These are phyloP conservation scores for Epichloe aotearoae DNA, from an alignment of 2,329 filamentous ascomycete species.

Conservation along the genomic window DNA sequence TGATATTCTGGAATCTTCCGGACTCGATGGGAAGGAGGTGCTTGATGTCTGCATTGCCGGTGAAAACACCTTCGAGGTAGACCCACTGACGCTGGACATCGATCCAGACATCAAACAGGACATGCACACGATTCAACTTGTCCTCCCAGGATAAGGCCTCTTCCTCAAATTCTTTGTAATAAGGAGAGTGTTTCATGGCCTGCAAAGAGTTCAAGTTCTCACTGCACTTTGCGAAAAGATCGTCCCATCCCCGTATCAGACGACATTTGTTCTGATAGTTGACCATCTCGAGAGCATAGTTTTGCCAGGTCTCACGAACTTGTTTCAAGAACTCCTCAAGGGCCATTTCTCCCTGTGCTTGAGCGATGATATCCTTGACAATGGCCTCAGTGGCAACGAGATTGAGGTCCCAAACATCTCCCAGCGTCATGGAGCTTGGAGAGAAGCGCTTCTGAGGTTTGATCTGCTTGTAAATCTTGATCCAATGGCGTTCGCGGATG, in stretches of 20 bases:
- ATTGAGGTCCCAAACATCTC: constrained; percentile 96
- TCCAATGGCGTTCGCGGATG: constrained; percentile 92
- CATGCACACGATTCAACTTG: constrained; percentile 91
- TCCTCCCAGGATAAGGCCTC: constrained; percentile 96
- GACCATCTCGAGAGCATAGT: constrained; percentile 85
- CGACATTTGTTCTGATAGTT: constrained; percentile 97
- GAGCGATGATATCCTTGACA: constrained; percentile 84
- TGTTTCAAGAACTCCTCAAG: constrained; percentile 94
- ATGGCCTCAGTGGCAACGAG: constrained; percentile 74
- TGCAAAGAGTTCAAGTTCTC: constrained; percentile 96
- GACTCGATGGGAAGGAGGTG: constrained; percentile 94
- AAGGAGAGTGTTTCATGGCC: constrained; percentile 97
- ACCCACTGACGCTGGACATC: constrained; percentile 99
- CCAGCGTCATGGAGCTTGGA: constrained; percentile 86
- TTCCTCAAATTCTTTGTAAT: constrained; percentile 98
- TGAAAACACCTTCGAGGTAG: constrained; percentile 97
- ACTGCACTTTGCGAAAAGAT: constrained; percentile 95
- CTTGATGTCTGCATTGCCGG: constrained; percentile 97
- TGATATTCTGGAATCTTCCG: constrained; percentile 96
- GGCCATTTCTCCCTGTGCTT: constrained; percentile 96
- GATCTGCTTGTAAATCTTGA: constrained; percentile 92
- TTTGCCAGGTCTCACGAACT: constrained; percentile 93
- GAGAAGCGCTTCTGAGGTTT: constrained; percentile 91
- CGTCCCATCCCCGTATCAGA: constrained; percentile 94
- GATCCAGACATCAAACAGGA: constrained; percentile 98